Evolutionary conservation across 495 filamentous ascomycete species (phyloP).

Genomic region (Talaromyces stipitatus): DNA sequence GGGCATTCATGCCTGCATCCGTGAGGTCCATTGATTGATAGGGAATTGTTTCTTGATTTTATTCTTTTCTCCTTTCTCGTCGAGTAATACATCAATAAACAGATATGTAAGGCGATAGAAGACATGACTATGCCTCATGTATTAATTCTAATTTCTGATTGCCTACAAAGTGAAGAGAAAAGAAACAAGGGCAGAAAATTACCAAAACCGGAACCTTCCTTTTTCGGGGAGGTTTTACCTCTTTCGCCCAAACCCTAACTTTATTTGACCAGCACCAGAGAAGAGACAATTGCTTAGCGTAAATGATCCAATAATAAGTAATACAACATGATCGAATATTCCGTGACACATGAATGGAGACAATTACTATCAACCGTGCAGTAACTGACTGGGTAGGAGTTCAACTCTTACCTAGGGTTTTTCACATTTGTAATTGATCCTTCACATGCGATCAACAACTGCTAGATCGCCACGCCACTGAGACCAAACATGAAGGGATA

Average conservation of each 20-base stretch:
- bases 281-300: not conserved
- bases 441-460: too few species aligned
- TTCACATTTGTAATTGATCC: too few species aligned
- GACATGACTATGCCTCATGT: not conserved
- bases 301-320: too few species aligned
- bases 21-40: not conserved
- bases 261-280: not conserved
- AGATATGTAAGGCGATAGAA: not conserved
- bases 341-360: too few species aligned
- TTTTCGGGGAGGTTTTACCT: not conserved
- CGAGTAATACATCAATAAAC: not conserved
- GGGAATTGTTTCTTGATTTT: not conserved
- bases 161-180: not conserved
- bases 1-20: slow-evolving; percentile 29
- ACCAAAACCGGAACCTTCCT: not conserved
- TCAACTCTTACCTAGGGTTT: not conserved
- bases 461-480: too few species aligned
- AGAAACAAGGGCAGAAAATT: not conserved
- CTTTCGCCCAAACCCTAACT: slow-evolving; percentile 1
- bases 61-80: not conserved
- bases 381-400: not conserved
- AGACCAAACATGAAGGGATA: too few species aligned
- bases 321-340: too few species aligned
- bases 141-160: not conserved
- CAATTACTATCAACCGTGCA: not conserved